Conservation (phyloP, 176 grass and related monocot genomes). For the Rhynchospora tenuis region DNA sequence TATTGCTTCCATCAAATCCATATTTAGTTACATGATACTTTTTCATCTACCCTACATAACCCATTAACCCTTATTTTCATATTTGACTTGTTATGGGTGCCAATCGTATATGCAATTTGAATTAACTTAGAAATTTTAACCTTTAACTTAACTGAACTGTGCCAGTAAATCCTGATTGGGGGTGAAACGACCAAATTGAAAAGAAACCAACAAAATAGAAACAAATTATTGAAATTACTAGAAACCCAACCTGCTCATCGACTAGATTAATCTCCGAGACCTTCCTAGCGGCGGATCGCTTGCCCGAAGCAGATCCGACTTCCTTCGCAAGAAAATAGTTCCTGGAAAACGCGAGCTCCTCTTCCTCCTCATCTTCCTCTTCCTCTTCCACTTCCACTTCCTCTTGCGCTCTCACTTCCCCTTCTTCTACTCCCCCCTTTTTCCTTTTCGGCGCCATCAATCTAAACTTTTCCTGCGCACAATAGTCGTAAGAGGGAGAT, state of each 20-base stretch:
- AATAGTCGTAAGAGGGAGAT: not conserved
- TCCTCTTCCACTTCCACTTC: not conserved
- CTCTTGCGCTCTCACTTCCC: not conserved
- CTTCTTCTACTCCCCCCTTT: not conserved
- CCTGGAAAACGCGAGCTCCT: constrained; percentile 66
- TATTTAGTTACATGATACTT: not conserved
- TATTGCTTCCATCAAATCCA: not conserved
- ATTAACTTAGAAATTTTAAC: not conserved
- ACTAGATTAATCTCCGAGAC: constrained; percentile 69
- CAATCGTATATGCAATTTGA: not conserved
- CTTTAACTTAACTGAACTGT: not conserved
- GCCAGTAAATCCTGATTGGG: not conserved
- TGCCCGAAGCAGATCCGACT: constrained; percentile 46
- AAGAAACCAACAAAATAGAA: not conserved
- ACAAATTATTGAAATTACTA: not conserved
- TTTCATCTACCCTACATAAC: not conserved
- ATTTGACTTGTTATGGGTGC: not conserved
- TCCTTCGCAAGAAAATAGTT: constrained; percentile 97
- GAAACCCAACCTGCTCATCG: constrained; percentile 55
- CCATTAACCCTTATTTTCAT: not conserved
- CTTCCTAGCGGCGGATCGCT: constrained; percentile 52
- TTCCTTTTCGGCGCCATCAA: not conserved
- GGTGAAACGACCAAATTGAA: not conserved
- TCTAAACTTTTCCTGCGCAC: not conserved
- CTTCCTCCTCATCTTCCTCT: constrained; percentile 40